Percentiles rank a stretch among this genome's conserved stretches.
These are phyloP conservation scores for Wickerhamomyces xylosicus DNA, from an alignment of 805 yeast genomes.

Conservation along the genomic window DNA sequence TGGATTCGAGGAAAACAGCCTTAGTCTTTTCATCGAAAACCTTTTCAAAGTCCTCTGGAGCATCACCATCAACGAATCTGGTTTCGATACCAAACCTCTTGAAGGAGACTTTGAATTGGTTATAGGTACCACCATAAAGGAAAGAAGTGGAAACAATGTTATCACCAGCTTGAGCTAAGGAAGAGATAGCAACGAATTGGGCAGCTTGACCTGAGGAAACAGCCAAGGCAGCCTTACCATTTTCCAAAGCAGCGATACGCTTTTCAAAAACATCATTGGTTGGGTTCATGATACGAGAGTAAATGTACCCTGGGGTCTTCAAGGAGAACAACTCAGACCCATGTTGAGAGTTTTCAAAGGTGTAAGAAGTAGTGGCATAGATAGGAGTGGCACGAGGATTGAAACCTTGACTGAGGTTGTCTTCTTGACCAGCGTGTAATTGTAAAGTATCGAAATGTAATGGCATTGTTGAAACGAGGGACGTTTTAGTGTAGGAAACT, in stretches of 20 bases:
- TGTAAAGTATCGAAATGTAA: constrained; percentile 82
- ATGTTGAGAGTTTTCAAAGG: constrained; percentile 78
- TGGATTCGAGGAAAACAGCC: constrained; percentile 81
- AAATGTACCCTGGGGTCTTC: constrained; percentile 76
- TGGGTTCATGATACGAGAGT: constrained; percentile 88
- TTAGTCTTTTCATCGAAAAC: constrained; percentile 77
- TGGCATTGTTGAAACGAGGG: neutral
- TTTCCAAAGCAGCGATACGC: constrained; percentile 87
- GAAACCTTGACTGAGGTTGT: constrained; percentile 36
- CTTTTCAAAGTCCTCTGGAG: constrained; percentile 58
- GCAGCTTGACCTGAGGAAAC: constrained; percentile 97
- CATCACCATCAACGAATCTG: constrained; percentile 77
- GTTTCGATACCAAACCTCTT: constrained; percentile 81
- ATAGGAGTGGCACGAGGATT: constrained; percentile 83
- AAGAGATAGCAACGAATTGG: constrained; percentile 74
- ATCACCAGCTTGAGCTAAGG: constrained; percentile 81
- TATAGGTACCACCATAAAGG: constrained; percentile 94
- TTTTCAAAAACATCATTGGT: constrained; percentile 86
- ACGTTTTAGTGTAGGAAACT: too few species aligned
- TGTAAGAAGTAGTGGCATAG: constrained; percentile 85
- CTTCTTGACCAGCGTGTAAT: constrained; percentile 88
- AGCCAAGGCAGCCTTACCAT: constrained; percentile 86
- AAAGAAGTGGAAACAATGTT: constrained; percentile 80
- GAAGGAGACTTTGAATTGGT: constrained; percentile 88
- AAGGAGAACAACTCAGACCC: constrained; percentile 88